Percentiles rank a stretch among this genome's conserved stretches.
Evolutionary conservation across 768 basidiomycete species (phyloP).

Genomic region (Tylopilus sp.): DNA sequence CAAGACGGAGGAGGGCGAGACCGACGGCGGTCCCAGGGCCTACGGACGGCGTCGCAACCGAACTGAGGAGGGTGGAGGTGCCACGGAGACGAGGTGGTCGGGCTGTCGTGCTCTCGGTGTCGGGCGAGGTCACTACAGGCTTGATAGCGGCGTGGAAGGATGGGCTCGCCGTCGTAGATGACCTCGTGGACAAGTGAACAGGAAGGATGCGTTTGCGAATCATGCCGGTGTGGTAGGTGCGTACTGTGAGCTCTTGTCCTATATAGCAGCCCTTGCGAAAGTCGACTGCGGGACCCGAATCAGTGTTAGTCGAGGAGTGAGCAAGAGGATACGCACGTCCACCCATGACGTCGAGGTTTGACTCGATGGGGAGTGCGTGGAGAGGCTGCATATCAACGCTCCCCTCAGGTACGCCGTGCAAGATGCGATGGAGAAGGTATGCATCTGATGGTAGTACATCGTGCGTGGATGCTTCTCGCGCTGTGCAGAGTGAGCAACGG

Average conservation of each 20-base stretch:
- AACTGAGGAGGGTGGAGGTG: slow-evolving; percentile 70
- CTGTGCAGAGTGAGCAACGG: slow-evolving; percentile 30
- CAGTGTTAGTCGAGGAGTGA: not conserved
- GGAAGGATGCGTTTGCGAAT: slow-evolving; percentile 89
- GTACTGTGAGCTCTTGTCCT: slow-evolving; percentile 94
- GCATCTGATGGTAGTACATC: slow-evolving; percentile 49
- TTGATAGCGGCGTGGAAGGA: slow-evolving; percentile 25
- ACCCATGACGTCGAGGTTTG: slow-evolving; percentile 92
- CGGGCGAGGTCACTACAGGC: slow-evolving; percentile 12
- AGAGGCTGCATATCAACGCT: slow-evolving; percentile 67
- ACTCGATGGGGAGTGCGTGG: slow-evolving; percentile 89
- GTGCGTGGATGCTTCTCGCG: slow-evolving; percentile 53
- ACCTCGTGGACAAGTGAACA: slow-evolving; percentile 47
- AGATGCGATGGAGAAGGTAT: slow-evolving; percentile 76
- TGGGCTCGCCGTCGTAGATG: slow-evolving; percentile 9
- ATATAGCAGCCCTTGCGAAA: slow-evolving; percentile 98
- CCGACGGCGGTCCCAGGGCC: slow-evolving; percentile 47
- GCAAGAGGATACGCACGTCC: slow-evolving; percentile 57
- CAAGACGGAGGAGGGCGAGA: slow-evolving; percentile 75
- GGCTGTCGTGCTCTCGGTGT: slow-evolving; percentile 23
- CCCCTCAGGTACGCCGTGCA: slow-evolving; percentile 88
- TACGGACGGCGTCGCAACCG: slow-evolving; percentile 32
- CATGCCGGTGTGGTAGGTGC: slow-evolving; percentile 93
- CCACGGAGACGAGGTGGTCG: slow-evolving; percentile 59
- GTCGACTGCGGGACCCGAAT: slow-evolving; percentile 58